Percentiles rank a stretch among this genome's conserved stretches.
These are phyloP conservation scores for Thielaviopsis euricoi DNA, from an alignment of 2,329 filamentous ascomycete species.

Conservation along the genomic window DNA sequence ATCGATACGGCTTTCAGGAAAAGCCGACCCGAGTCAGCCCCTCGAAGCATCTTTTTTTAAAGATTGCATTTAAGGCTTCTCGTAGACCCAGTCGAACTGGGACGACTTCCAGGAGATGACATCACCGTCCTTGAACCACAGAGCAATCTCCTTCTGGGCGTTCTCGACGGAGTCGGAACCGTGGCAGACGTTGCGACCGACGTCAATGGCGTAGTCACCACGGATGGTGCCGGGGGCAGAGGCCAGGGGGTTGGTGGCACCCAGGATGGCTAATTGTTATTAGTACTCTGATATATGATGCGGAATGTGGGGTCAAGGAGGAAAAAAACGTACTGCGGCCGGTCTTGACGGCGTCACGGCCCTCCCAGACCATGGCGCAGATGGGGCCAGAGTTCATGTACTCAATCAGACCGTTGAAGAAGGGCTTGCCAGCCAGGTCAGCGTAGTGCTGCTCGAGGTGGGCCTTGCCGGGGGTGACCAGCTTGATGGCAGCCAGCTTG, in stretches of 20 bases:
- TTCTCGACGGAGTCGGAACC: slow-evolving; percentile 97
- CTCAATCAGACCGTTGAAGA: slow-evolving; percentile 87
- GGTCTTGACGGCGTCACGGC: slow-evolving; percentile 96
- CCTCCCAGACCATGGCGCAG: slow-evolving; percentile 99
- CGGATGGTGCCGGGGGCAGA: slow-evolving; percentile 96
- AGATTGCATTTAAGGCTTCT: slow-evolving; percentile 46
- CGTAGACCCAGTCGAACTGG: slow-evolving; percentile 90
- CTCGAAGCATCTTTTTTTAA: background rate
- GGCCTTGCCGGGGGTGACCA: slow-evolving; percentile 71
- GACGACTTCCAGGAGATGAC: slow-evolving; percentile 70
- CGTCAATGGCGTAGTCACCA: slow-evolving; percentile 68
- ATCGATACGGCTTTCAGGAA: background rate
- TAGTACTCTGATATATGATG: slow-evolving; percentile 10
- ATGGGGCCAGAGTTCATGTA: slow-evolving; percentile 98
- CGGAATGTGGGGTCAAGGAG: background rate
- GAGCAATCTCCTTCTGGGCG: slow-evolving; percentile 98
- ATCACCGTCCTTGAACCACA: slow-evolving; percentile 93
- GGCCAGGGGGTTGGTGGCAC: slow-evolving; percentile 95
- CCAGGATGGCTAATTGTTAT: slow-evolving; percentile 54
- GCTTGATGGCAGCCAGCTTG: slow-evolving; percentile 98
- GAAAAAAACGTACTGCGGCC: slow-evolving; percentile 55
- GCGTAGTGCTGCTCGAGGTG: slow-evolving; percentile 98
- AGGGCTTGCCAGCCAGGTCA: slow-evolving; percentile 84
- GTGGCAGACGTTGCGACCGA: slow-evolving; percentile 98
- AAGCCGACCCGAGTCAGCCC: background rate